Percentiles rank a stretch among this genome's conserved stretches.
Conservation (phyloP, 352 stramenopile genomes). For the Phytophthora citricola region DNA sequence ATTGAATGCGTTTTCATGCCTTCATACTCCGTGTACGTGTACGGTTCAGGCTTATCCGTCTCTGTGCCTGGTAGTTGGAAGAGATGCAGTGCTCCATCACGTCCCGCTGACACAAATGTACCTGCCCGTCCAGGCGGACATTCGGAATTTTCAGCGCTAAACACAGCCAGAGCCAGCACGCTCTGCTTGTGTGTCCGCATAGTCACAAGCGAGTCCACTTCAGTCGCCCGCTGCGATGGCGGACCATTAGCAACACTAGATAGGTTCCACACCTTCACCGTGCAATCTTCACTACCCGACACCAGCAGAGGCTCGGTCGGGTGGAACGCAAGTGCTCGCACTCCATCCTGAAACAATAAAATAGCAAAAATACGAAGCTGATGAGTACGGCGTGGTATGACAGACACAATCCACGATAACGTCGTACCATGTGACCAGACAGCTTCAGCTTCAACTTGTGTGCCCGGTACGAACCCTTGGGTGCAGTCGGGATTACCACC, state of each 20-base stretch:
- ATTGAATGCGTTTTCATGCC: constrained; percentile 67
- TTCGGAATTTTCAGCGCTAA: constrained; percentile 81
- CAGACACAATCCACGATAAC: neutral
- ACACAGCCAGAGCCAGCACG: constrained; percentile 74
- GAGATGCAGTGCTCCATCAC: constrained; percentile 78
- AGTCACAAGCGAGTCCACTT: constrained; percentile 83
- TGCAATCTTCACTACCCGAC: constrained; percentile 87
- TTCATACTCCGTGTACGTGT: constrained; percentile 80
- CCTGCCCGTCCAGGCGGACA: constrained; percentile 53
- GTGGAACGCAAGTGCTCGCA: constrained; percentile 80
- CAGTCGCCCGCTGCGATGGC: constrained; percentile 70
- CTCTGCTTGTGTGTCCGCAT: constrained; percentile 77
- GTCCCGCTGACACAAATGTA: constrained; percentile 73
- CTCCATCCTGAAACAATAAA: constrained; percentile 60
- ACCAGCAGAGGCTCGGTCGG: constrained; percentile 84
- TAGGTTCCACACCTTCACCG: constrained; percentile 87
- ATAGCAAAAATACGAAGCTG: neutral
- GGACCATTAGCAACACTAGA: constrained; percentile 63
- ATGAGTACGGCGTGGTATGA: constrained; percentile 5
- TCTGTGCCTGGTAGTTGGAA: constrained; percentile 65
- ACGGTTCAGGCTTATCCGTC: constrained; percentile 73
- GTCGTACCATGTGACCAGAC: constrained; percentile 78
- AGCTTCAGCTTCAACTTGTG: constrained; percentile 90
- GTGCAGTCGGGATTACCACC: constrained; percentile 50
- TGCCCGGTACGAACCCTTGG: constrained; percentile 71